These are phyloP conservation scores for Astragalus glycyphyllos DNA, from an alignment of 306 rosid genomes.

Conservation along the genomic window DNA sequence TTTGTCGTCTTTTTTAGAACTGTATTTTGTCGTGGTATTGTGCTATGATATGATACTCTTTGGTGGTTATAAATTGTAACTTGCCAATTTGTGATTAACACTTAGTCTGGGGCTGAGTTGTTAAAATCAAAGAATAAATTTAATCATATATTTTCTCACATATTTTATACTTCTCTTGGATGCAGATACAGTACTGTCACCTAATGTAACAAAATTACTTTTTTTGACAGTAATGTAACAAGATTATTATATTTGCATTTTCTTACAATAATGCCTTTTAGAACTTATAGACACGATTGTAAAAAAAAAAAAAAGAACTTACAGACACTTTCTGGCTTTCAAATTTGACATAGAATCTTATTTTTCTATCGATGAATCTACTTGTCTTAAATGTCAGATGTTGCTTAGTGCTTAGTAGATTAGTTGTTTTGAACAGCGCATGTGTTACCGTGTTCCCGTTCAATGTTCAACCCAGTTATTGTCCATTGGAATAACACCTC, in stretches of 20 bases:
- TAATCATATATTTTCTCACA: slow-evolving; percentile 1
- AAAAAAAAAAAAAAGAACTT: too few relatives aligned
- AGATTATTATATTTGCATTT: neutral
- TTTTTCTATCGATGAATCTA: slow-evolving; percentile 1
- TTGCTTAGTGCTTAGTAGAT: slow-evolving; percentile 2
- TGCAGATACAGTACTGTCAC: neutral
- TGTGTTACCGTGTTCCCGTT: neutral
- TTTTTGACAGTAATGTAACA: too few relatives aligned
- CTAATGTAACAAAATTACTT: neutral
- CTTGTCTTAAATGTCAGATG: slow-evolving; percentile 18
- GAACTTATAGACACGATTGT: neutral
- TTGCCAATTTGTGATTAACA: slow-evolving; percentile 1
- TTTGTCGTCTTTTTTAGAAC: neutral
- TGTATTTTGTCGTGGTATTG: neutral
- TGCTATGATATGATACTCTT: slow-evolving; percentile 5
- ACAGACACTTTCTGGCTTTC: neutral
- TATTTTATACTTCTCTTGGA: slow-evolving; percentile 15
- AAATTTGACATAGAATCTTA: slow-evolving; percentile 10
- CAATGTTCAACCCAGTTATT: neutral
- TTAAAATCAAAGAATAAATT: slow-evolving; percentile 14
- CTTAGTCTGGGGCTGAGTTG: neutral
- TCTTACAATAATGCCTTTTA: slow-evolving; percentile 12
- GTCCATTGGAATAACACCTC: neutral
- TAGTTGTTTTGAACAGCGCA: neutral
- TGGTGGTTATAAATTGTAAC: neutral